These are phyloP conservation scores for Cladosporium sp. DNA, from an alignment of 2,329 filamentous ascomycete species.

Conservation along the genomic window DNA sequence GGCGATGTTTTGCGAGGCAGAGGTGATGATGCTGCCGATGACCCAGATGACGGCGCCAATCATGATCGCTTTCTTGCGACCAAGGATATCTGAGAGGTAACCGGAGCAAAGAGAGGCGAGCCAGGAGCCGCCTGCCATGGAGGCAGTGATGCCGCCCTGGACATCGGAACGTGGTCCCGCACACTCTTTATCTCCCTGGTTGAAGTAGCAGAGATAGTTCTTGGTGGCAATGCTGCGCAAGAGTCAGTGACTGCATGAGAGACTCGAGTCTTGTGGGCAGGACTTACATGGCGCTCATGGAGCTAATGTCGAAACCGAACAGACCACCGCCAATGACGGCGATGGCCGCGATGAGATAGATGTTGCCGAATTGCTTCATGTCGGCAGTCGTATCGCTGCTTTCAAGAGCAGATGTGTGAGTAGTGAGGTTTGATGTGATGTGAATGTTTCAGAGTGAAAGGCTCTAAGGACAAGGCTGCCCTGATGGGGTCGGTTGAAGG, in stretches of 20 bases:
- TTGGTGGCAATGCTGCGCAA: conserved; percentile 47
- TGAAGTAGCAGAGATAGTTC: conserved; percentile 65
- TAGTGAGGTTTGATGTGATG: not conserved
- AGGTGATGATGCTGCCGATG: conserved; percentile 60
- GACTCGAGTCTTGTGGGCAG: too few species aligned
- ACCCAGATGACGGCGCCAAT: conserved; percentile 40
- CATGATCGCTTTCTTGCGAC: conserved; percentile 52
- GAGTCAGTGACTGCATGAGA: conserved; percentile 47
- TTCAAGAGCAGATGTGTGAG: not conserved
- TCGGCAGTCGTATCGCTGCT: not conserved
- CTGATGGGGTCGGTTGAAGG: not conserved
- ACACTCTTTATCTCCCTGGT: conserved; percentile 48
- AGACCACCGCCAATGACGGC: conserved; percentile 62
- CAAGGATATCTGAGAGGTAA: conserved; percentile 53
- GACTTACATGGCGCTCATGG: conserved; percentile 56
- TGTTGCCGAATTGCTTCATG: conserved; percentile 47
- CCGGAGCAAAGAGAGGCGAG: conserved; percentile 58
- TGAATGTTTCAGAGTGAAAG: not conserved
- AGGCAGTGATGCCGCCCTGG: conserved; percentile 65
- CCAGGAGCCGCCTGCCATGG: conserved; percentile 68
- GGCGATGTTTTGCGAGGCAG: conserved; percentile 59
- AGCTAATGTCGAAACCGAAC: conserved; percentile 76
- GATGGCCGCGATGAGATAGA: conserved; percentile 56
- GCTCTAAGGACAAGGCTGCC: not conserved
- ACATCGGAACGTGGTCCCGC: conserved; percentile 51